These are phyloP conservation scores for Stagonosporopsis chrysanthemi DNA, from an alignment of 2,329 filamentous ascomycete genomes.

Conservation along the genomic window DNA sequence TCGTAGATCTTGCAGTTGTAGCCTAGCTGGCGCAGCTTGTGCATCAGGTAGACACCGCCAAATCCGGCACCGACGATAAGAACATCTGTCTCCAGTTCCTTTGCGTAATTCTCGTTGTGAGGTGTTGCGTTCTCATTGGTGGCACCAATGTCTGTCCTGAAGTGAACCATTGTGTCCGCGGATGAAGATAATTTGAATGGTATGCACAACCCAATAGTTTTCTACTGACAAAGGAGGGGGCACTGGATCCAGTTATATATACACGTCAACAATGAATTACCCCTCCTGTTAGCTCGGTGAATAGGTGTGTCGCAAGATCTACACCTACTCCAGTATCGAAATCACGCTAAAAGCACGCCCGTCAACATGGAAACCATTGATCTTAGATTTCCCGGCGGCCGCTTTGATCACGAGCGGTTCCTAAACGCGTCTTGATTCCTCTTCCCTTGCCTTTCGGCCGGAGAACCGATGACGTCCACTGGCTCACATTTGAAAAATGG, in stretches of 20 bases:
- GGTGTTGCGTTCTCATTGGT: conserved; percentile 29
- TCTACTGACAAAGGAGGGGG: background rate
- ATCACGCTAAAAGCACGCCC: conserved; percentile 3
- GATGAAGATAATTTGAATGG: background rate
- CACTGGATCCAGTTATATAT: conserved; percentile 24
- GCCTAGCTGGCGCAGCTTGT: conserved; percentile 51
- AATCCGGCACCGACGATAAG: conserved; percentile 53
- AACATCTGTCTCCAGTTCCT: conserved; percentile 48
- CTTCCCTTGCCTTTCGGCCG: conserved; percentile 24
- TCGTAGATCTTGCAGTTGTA: conserved; percentile 52
- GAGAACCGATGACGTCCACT: conserved; percentile 6
- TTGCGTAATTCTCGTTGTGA: conserved; percentile 43
- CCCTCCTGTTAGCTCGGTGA: conserved; percentile 24
- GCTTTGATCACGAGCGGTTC: background rate
- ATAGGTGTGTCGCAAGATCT: conserved; percentile 20
- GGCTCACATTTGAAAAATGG: conserved; percentile 6
- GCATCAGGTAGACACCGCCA: conserved; percentile 52
- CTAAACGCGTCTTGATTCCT: conserved; percentile 4
- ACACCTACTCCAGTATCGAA: conserved; percentile 6
- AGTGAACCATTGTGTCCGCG: conserved; percentile 37
- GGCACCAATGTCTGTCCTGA: conserved; percentile 43
- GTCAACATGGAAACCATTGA: conserved; percentile 3
- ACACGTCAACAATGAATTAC: conserved; percentile 23
- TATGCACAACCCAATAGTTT: background rate
- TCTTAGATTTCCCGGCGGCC: conserved; percentile 2